Percentiles rank a stretch among this genome's conserved stretches.
These are phyloP conservation scores for Ceratocystis alfenasii DNA, from an alignment of 2,329 filamentous ascomycete species.

Conservation along the genomic window DNA sequence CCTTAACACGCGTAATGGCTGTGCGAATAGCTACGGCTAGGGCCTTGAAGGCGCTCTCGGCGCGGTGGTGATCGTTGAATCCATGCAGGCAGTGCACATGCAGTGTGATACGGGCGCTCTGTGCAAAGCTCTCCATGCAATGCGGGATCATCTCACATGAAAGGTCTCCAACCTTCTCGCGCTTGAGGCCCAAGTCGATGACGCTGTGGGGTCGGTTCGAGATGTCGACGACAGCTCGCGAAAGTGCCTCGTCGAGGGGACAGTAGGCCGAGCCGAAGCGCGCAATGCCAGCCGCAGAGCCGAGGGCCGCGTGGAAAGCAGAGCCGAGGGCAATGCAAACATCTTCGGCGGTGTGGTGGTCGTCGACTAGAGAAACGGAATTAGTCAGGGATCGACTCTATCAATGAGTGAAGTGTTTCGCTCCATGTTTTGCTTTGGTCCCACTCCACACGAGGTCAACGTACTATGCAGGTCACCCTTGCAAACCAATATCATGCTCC, in stretches of 20 bases:
- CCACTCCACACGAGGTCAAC: constrained; percentile 28
- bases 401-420: background rate
- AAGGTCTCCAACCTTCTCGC: constrained; percentile 88
- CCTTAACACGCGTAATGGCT: constrained; percentile 62
- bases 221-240: constrained; percentile 84
- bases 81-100: constrained; percentile 89
- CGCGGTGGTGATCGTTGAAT: constrained; percentile 88
- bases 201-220: constrained; percentile 83
- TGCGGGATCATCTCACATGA: constrained; percentile 96
- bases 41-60: constrained; percentile 96
- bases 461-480: constrained; percentile 82
- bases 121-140: constrained; percentile 86
- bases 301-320: constrained; percentile 72
- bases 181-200: constrained; percentile 68
- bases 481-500: constrained; percentile 74
- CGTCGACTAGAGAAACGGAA: constrained; percentile 56
- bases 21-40: constrained; percentile 72
- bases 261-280: constrained; percentile 88
- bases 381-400: background rate
- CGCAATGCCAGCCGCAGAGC: constrained; percentile 65
- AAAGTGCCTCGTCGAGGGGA: constrained; percentile 89
- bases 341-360: constrained; percentile 97
- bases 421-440: background rate
- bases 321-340: constrained; percentile 80
- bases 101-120: constrained; percentile 79